These are phyloP conservation scores for Rhinocladiella similis DNA, from an alignment of 2,329 filamentous ascomycete species.

Conservation along the genomic window DNA sequence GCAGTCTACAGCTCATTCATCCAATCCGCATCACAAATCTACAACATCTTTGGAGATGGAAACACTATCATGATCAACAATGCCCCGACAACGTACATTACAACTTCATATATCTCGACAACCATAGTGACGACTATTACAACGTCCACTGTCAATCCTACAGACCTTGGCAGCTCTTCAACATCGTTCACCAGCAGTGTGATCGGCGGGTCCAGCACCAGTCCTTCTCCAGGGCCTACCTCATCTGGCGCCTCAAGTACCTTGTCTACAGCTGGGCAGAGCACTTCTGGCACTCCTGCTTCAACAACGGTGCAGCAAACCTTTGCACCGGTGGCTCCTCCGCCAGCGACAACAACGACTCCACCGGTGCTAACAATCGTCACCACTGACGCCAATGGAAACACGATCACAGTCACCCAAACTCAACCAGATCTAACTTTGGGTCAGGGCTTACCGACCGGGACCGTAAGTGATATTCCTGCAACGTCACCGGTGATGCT, in stretches of 20 bases:
- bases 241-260: background rate
- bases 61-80: slow-evolving; percentile 25
- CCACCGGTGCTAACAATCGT: slow-evolving; percentile 11
- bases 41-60: slow-evolving; percentile 25
- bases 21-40: slow-evolving; percentile 24
- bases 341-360: slow-evolving; percentile 12
- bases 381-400: slow-evolving; percentile 14
- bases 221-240: background rate
- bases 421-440: slow-evolving; percentile 18
- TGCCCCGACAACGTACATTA: slow-evolving; percentile 24
- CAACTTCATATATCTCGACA: slow-evolving; percentile 25
- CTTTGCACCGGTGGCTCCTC: slow-evolving; percentile 11
- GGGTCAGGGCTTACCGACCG: slow-evolving; percentile 22
- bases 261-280: background rate
- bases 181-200: slow-evolving; percentile 3
- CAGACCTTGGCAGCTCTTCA: slow-evolving; percentile 1
- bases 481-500: slow-evolving; percentile 16
- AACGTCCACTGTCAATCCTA: background rate
- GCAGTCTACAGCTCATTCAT: slow-evolving; percentile 26
- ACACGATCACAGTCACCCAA: slow-evolving; percentile 13
- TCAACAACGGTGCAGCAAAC: slow-evolving; percentile 6
- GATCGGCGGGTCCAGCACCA: slow-evolving; percentile 5
- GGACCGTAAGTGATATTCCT: slow-evolving; percentile 19
- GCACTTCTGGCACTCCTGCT: slow-evolving; percentile 1
- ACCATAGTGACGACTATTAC: slow-evolving; percentile 21